These are phyloP conservation scores for Solanum hybrid DNA, from an alignment of 305 asterid species.

Conservation along the genomic window DNA sequence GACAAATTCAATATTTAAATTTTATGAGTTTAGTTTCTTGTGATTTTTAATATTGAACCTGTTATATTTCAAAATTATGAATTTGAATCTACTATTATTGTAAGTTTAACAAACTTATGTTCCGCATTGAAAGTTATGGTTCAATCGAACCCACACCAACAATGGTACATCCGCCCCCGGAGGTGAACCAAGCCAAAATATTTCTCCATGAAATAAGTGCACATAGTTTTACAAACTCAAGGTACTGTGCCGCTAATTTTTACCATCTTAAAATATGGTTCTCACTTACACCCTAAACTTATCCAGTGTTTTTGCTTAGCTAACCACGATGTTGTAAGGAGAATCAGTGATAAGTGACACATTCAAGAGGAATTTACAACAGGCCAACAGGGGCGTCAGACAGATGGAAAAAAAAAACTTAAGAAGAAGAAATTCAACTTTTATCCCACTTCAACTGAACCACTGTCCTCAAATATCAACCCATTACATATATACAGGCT, in stretches of 20 bases:
- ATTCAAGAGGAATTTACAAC: not conserved
- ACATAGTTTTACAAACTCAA: not conserved
- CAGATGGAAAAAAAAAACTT: not conserved
- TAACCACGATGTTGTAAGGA: not conserved
- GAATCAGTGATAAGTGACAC: not conserved
- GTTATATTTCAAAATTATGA: not conserved
- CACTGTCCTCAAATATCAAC: conserved; percentile 11
- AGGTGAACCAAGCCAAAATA: too few species aligned
- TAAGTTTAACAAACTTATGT: too few species aligned
- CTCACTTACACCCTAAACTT: not conserved
- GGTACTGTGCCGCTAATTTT: not conserved
- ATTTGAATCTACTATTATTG: not conserved
- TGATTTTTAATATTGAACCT: not conserved
- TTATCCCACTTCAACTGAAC: not conserved
- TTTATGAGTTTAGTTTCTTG: not conserved
- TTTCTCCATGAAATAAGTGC: not conserved
- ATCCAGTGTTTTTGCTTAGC: not conserved
- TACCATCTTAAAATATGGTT: not conserved
- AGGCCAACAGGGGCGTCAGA: not conserved
- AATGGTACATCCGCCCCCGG: too few species aligned
- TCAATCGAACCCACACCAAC: not conserved
- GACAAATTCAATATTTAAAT: not conserved
- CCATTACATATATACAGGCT: conserved; percentile 24
- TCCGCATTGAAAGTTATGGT: not conserved
- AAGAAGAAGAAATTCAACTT: not conserved